These are phyloP conservation scores for Chlamydomonas urium DNA, from an alignment of 139 green algal species.

Conservation along the genomic window DNA sequence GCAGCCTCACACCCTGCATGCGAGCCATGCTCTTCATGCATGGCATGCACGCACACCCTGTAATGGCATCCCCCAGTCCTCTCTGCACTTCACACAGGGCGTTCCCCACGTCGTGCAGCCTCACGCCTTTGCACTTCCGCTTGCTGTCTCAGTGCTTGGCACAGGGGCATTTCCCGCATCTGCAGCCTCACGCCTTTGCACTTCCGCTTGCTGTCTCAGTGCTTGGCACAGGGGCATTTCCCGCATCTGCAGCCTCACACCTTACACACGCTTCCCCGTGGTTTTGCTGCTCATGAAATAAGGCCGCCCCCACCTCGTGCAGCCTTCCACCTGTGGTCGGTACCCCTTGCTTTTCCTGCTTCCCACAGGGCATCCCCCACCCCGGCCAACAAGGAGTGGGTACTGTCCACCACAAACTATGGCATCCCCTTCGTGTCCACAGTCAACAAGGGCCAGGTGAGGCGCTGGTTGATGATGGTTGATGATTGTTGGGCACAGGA, in stretches of 20 bases:
- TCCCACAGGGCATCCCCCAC: conserved; percentile 46
- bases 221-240: neutral
- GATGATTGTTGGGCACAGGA: neutral
- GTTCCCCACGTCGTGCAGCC: no score
- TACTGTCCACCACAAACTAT: conserved; percentile 87
- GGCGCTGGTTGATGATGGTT: neutral
- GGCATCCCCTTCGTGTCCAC: conserved; percentile 82
- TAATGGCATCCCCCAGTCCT: no score
- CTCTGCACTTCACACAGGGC: no score
- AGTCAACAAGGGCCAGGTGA: conserved; percentile 76
- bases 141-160: no score
- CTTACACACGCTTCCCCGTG: neutral
- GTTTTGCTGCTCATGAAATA: neutral
- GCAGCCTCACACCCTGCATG: no score
- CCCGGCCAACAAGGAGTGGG: conserved; percentile 82
- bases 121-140: no score
- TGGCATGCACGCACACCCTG: no score
- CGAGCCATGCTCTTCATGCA: neutral
- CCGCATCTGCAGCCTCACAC: neutral
- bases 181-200: no score
- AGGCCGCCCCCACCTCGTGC: no score
- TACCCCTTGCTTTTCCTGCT: no score
- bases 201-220: neutral
- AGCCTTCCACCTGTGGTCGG: no score
- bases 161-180: no score